Percentiles rank a stretch among this genome's conserved stretches.
Evolutionary conservation across 345 rosid genomes (phyloP).

Genomic region (Toxicodendron radicans): DNA sequence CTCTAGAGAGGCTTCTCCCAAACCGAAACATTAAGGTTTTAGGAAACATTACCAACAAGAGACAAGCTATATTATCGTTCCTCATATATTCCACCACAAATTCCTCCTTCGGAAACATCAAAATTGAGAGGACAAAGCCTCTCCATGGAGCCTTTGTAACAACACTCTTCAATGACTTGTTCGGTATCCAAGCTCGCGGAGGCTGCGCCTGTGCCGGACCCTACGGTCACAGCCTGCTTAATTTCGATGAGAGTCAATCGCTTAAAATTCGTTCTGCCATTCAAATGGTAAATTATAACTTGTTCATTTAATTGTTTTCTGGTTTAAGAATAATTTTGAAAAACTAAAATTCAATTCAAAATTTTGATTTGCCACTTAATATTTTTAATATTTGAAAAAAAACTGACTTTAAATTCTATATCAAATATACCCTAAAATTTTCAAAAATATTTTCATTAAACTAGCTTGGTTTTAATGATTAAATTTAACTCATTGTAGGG

Average conservation of each 20-base stretch:
- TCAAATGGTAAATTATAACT: constrained; percentile 26
- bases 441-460: too few species aligned
- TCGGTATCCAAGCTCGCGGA: constrained; percentile 65
- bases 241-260: constrained; percentile 25
- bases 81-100: constrained; percentile 43
- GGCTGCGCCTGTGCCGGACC: constrained; percentile 75
- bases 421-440: too few species aligned
- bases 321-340: too few species aligned
- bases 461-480: too few species aligned
- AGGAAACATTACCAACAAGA: constrained; percentile 37
- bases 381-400: too few species aligned
- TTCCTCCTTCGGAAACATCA: constrained; percentile 25
- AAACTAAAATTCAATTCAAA: too few species aligned
- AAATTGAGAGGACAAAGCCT: constrained; percentile 39
- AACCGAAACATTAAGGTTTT: constrained; percentile 41
- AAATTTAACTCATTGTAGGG: constrained; percentile 35
- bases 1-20: constrained; percentile 40
- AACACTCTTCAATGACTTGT: constrained; percentile 39
- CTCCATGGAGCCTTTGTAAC: constrained; percentile 57
- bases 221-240: constrained; percentile 57
- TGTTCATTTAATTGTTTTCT: not conserved
- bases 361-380: too few species aligned
- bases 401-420: too few species aligned
- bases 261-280: constrained; percentile 41
- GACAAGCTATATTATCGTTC: constrained; percentile 55